Conservation (phyloP, 768 basidiomycete species). For the Collybia mongolica region DNA sequence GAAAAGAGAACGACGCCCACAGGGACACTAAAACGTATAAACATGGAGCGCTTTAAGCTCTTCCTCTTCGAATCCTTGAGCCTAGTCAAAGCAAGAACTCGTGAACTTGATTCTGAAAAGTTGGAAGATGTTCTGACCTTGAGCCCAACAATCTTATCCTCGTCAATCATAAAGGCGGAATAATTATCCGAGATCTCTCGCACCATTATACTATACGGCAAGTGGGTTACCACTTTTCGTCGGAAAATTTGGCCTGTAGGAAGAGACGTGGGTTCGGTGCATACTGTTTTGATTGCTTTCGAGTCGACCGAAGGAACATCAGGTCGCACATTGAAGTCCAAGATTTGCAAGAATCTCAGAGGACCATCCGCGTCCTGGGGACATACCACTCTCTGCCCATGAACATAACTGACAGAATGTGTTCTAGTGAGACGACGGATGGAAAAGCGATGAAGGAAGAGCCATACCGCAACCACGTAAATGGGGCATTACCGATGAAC, state of each 20-base stretch:
- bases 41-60: constrained; percentile 14
- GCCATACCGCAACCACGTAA: constrained; percentile 15
- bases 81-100: background rate
- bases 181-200: constrained; percentile 10
- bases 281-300: background rate
- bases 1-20: background rate
- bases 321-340: constrained; percentile 14
- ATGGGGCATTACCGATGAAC: background rate
- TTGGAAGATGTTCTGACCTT: constrained; percentile 9
- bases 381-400: constrained; percentile 15
- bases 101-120: background rate
- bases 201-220: constrained; percentile 10
- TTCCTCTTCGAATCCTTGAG: constrained; percentile 8
- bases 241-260: constrained; percentile 9
- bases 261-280: constrained; percentile 3
- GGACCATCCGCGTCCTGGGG: constrained; percentile 2
- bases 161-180: constrained; percentile 19
- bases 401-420: constrained; percentile 14
- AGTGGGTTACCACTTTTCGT: constrained; percentile 6
- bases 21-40: constrained; percentile 5
- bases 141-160: constrained; percentile 17
- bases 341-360: constrained; percentile 6
- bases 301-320: background rate
- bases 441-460: background rate
- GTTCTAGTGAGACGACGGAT: background rate